These are phyloP conservation scores for Durio zibethinus DNA, from an alignment of 345 rosid genomes.

Conservation along the genomic window DNA sequence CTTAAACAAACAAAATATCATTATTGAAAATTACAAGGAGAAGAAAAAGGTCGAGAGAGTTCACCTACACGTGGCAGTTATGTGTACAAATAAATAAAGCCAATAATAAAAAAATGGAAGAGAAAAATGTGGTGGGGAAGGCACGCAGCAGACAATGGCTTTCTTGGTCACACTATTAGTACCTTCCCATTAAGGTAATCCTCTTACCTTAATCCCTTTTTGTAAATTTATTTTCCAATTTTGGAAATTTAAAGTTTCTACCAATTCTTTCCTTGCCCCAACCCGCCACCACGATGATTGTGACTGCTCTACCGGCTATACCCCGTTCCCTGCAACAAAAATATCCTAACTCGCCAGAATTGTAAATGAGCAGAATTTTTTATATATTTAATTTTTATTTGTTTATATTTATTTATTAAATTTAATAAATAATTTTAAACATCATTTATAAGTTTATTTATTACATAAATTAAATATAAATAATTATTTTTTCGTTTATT, in stretches of 20 bases:
- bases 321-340: constrained; percentile 17
- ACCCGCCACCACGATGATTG: background rate
- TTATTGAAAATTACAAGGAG: background rate
- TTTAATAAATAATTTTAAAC: too few relatives aligned
- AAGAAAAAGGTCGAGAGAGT: background rate
- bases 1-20: background rate
- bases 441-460: too few relatives aligned
- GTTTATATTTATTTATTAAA: too few relatives aligned
- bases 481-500: too few relatives aligned
- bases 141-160: background rate
- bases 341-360: too few relatives aligned
- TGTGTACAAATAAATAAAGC: background rate
- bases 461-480: too few relatives aligned
- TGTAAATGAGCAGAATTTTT: too few relatives aligned
- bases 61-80: constrained; percentile 4
- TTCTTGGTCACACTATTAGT: background rate
- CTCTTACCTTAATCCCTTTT: constrained; percentile 29
- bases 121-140: background rate
- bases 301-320: constrained; percentile 21
- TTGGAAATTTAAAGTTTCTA: constrained; percentile 19
- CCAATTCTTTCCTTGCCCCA: background rate
- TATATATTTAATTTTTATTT: too few relatives aligned
- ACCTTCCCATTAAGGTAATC: constrained; percentile 32
- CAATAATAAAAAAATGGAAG: too few relatives aligned
- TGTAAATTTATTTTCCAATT: constrained; percentile 20